These are phyloP conservation scores for Apiospora marii DNA, from an alignment of 2,329 filamentous ascomycete genomes.

Conservation along the genomic window DNA sequence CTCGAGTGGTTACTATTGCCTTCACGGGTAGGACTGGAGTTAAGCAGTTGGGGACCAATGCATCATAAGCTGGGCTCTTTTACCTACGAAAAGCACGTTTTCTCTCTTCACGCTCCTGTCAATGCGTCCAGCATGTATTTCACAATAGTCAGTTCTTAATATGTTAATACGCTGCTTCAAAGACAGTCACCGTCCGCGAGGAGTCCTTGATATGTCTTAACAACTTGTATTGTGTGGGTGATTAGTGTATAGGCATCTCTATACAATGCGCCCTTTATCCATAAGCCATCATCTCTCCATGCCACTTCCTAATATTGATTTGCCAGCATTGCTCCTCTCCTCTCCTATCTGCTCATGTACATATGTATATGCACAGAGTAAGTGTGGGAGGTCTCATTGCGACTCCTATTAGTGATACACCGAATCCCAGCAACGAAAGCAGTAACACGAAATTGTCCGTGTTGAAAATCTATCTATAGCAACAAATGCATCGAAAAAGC, in stretches of 20 bases:
- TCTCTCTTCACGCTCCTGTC: neutral
- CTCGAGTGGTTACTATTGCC: neutral
- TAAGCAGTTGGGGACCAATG: neutral
- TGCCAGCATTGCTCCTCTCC: neutral
- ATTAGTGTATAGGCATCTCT: neutral
- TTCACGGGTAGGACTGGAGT: neutral
- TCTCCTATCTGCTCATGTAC: too few relatives aligned
- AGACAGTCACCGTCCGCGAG: neutral
- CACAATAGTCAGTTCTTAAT: neutral
- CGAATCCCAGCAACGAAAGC: neutral
- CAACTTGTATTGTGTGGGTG: neutral
- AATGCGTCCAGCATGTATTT: neutral
- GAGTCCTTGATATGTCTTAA: neutral
- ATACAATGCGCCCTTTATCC: neutral
- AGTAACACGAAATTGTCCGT: neutral
- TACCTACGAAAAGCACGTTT: neutral
- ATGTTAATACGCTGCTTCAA: neutral
- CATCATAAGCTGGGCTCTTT: neutral
- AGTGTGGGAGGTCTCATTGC: neutral
- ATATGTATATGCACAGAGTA: neutral
- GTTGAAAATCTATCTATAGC: conserved; percentile 4
- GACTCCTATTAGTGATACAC: neutral
- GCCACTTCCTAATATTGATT: neutral
- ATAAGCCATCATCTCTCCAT: neutral
- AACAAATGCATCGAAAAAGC: neutral